Conservation (phyloP, 352 stramenopile genomes). For the Globisporangium abappressorium region DNA sequence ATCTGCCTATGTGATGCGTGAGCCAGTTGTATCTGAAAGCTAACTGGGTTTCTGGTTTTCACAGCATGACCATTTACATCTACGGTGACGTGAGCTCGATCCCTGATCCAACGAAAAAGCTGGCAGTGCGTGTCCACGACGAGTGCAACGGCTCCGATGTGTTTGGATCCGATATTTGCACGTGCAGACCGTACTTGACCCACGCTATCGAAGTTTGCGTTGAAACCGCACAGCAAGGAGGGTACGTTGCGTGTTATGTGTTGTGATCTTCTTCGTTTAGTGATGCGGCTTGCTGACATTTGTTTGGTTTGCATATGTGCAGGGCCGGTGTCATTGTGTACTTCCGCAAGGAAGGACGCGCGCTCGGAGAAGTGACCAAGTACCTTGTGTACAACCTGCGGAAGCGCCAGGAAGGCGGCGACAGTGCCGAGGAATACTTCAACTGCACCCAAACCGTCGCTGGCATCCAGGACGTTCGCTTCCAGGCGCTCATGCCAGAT, state of each 20-base stretch:
- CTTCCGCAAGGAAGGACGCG: constrained; percentile 98
- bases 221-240: constrained; percentile 95
- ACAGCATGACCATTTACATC: constrained; percentile 95
- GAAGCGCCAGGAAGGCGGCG: constrained; percentile 97
- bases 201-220: constrained; percentile 99
- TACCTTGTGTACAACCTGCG: constrained; percentile 99
- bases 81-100: constrained; percentile 97
- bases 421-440: constrained; percentile 98
- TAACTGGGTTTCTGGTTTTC: neutral
- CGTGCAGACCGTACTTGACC: constrained; percentile 98
- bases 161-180: constrained; percentile 99
- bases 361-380: constrained; percentile 98
- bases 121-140: constrained; percentile 98
- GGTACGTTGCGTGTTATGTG: constrained; percentile 42
- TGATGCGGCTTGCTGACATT: neutral
- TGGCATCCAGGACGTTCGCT: constrained; percentile 97
- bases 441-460: constrained; percentile 98
- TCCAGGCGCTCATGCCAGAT: constrained; percentile 99
- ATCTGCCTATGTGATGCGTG: neutral
- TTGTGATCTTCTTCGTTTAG: neutral
- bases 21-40: neutral
- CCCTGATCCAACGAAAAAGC: constrained; percentile 95
- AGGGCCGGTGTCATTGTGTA: constrained; percentile 97
- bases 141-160: constrained; percentile 99
- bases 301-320: constrained; percentile 8